Evolutionary conservation across 31 red algal species (phyloP).

Genomic region (Asparagopsis taxiformis): DNA sequence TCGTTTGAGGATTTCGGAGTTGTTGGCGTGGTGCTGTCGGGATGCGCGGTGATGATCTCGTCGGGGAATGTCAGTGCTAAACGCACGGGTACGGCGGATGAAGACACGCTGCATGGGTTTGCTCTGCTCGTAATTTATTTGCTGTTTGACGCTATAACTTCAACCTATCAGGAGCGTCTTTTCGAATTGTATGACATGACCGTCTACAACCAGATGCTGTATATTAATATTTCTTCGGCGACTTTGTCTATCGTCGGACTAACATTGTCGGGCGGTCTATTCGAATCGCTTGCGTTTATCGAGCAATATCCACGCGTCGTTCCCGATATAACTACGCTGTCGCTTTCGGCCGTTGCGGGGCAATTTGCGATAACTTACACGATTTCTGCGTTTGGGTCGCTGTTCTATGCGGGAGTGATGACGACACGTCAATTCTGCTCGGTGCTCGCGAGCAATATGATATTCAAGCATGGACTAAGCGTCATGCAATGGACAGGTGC

Average conservation of each 20-base stretch:
- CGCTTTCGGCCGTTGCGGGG: constrained; percentile 53
- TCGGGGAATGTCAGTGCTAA: constrained; percentile 57
- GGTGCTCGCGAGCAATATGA: constrained; percentile 53
- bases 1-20: constrained; percentile 35
- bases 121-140: constrained; percentile 55
- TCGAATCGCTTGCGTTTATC: constrained; percentile 29
- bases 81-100: constrained; percentile 12
- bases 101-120: constrained; percentile 47
- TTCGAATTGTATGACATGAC: constrained; percentile 51
- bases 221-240: constrained; percentile 65
- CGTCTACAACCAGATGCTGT: constrained; percentile 76
- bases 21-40: constrained; percentile 34
- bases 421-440: constrained; percentile 77
- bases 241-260: constrained; percentile 26
- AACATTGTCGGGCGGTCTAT: constrained; percentile 5
- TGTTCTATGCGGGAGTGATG: constrained; percentile 82
- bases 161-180: constrained; percentile 62
- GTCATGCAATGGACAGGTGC: constrained; percentile 53
- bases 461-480: constrained; percentile 74
- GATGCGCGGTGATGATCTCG: constrained; percentile 52
- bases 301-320: constrained; percentile 13
- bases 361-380: constrained; percentile 83
- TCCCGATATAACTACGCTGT: constrained; percentile 44
- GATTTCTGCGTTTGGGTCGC: constrained; percentile 70
- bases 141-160: constrained; percentile 60